phyloP scores from a whole-genome alignment of 768 basidiomycete genomes.

The Mycena belliarum region DNA sequence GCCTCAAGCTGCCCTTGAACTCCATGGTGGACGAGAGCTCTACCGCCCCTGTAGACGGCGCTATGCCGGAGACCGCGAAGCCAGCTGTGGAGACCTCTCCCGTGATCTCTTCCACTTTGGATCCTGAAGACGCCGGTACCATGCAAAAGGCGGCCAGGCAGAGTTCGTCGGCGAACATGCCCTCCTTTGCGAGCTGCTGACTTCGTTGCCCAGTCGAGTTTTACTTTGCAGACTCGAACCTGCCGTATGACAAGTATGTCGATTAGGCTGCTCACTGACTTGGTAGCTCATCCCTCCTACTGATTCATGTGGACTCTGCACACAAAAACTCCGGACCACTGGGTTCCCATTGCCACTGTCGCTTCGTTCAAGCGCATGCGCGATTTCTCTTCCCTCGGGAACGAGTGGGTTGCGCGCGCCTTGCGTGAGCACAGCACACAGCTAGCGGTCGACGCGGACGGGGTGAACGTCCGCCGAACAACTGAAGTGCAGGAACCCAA shows the following conservation, averaged over 20 bases:
- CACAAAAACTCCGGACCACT: constrained; percentile 78
- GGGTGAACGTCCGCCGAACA: constrained; percentile 70
- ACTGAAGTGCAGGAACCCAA: constrained; percentile 79
- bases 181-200: neutral
- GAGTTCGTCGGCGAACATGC: constrained; percentile 36
- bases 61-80: constrained; percentile 4
- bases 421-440: constrained; percentile 47
- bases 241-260: constrained; percentile 82
- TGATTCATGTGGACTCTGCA: constrained; percentile 96
- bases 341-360: constrained; percentile 86
- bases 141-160: constrained; percentile 55
- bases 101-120: neutral
- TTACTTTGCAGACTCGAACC: constrained; percentile 95
- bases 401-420: constrained; percentile 71
- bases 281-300: constrained; percentile 28
- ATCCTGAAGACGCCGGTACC: constrained; percentile 39
- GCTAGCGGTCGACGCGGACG: constrained; percentile 76
- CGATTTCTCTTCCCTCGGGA: constrained; percentile 60
- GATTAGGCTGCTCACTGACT: neutral
- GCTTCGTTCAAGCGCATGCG: constrained; percentile 96
- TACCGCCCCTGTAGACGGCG: constrained; percentile 6
- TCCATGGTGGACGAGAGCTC: constrained; percentile 13
- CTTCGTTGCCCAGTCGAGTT: constrained; percentile 72
- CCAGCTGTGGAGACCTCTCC: neutral
- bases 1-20: neutral